Conservation (phyloP, 2,329 filamentous ascomycete species). For the Raffaelea deltoideospora region DNA sequence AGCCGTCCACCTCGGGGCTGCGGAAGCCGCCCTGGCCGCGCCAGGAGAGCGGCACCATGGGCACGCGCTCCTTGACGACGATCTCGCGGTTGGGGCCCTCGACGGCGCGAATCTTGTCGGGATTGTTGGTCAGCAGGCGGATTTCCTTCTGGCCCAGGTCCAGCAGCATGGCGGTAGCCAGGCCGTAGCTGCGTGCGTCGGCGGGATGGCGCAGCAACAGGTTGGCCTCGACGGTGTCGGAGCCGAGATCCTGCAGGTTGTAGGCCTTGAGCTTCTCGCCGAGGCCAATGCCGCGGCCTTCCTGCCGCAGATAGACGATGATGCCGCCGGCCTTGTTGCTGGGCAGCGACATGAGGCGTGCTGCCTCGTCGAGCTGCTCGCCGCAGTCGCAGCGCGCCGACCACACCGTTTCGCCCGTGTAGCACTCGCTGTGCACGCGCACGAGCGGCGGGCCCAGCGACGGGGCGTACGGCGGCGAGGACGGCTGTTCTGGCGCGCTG, state of each 20-base stretch:
- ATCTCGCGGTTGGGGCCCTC: slow-evolving; percentile 85
- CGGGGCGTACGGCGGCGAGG: not conserved
- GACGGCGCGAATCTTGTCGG: slow-evolving; percentile 87
- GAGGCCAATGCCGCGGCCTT: slow-evolving; percentile 87
- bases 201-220: slow-evolving; percentile 80
- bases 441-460: slow-evolving; percentile 54
- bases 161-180: slow-evolving; percentile 88
- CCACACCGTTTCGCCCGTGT: slow-evolving; percentile 97
- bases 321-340: slow-evolving; percentile 56
- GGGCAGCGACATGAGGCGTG: slow-evolving; percentile 73
- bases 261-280: slow-evolving; percentile 96
- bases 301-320: slow-evolving; percentile 89
- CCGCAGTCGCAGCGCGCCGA: slow-evolving; percentile 95
- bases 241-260: slow-evolving; percentile 89
- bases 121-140: slow-evolving; percentile 84
- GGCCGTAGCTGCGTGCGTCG: slow-evolving; percentile 83
- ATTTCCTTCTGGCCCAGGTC: slow-evolving; percentile 73
- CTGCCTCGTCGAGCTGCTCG: slow-evolving; percentile 93
- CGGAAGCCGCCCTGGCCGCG: slow-evolving; percentile 69
- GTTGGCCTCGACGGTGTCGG: slow-evolving; percentile 96
- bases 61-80: slow-evolving; percentile 73
- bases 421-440: slow-evolving; percentile 94
- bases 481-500: slow-evolving; percentile 1
- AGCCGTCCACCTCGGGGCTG: slow-evolving; percentile 82
- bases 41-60: slow-evolving; percentile 94